Conservation (phyloP, 108 stramenopile species). For the Nitzschia inconspicua region DNA sequence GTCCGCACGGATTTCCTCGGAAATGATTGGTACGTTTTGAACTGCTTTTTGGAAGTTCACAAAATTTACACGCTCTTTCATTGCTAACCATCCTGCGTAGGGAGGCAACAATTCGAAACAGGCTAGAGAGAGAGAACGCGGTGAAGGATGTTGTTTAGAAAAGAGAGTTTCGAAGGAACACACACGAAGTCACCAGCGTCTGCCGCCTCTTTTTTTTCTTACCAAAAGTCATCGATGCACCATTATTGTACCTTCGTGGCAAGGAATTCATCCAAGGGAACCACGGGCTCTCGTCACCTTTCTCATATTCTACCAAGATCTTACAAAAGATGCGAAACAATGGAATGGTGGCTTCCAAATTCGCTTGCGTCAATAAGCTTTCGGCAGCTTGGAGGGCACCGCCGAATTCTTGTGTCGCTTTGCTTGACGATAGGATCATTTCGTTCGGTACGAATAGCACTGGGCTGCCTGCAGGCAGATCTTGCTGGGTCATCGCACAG, state of each 20-base stretch:
- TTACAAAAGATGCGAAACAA: slow-evolving; percentile 37
- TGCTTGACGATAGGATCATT: slow-evolving; percentile 33
- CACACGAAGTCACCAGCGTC: slow-evolving; percentile 3
- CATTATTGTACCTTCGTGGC: slow-evolving; percentile 38
- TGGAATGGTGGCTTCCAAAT: slow-evolving; percentile 23
- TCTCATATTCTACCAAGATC: slow-evolving; percentile 49
- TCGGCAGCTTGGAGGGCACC: slow-evolving; percentile 16
- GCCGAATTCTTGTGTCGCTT: slow-evolving; percentile 38
- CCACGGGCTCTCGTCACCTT: slow-evolving; percentile 40
- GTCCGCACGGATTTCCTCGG: slow-evolving; percentile 1
- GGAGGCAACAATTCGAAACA: slow-evolving; percentile 20
- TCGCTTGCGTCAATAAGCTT: slow-evolving; percentile 19
- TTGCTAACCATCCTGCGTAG: slow-evolving; percentile 22
- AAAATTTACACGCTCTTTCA: slow-evolving; percentile 6
- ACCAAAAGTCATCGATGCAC: slow-evolving; percentile 40
- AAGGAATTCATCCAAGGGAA: slow-evolving; percentile 48
- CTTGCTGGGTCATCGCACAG: slow-evolving; percentile 24
- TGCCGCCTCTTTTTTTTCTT: slow-evolving; percentile 22
- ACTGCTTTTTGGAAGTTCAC: slow-evolving; percentile 19
- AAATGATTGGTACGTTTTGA: not conserved
- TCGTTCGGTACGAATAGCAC: slow-evolving; percentile 38
- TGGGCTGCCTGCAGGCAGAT: slow-evolving; percentile 34
- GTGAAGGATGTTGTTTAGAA: slow-evolving; percentile 4
- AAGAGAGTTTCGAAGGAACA: slow-evolving; percentile 21
- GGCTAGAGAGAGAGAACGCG: too few species aligned